Evolutionary conservation across 2,329 filamentous ascomycete genomes (phyloP), one percentile per base, ranked within the genome.

Genomic region (Talaromyces pinophilus): DNA sequence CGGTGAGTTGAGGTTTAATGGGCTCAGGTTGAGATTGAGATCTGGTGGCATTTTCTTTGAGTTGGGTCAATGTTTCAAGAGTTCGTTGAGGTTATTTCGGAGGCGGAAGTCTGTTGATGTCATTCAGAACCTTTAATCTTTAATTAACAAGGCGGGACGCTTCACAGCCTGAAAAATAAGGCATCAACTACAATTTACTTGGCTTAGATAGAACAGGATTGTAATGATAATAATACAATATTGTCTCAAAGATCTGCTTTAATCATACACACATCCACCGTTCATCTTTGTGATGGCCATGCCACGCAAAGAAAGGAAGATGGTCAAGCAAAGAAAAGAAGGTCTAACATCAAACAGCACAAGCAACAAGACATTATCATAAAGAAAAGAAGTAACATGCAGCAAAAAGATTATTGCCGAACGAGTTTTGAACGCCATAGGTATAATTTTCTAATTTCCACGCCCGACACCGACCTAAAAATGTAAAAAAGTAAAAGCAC

Each of bases 381-480:
- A 52, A 52, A 15, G 10, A 35, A 52, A 35, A 57, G 5, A 57
- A 25, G n/a, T n/a, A 38, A 25, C 54, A 40, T 38, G n/a, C 30
- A 35, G 52, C 28, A 35, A 17, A 19, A 55, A 40, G 19, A 38
- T 22, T 25, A 33, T 55, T 19, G 50, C 50, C 15, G 19, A 35
- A 62, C 5, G 25, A 62, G n/a, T 62, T 63, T 63, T 63, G 33
- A 63, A 63, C 61, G 48, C 61, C 62, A 48, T 33, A 64, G 62
- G 62, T 48, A 64, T 64, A 48, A 35, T 22, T 48, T 59, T 64
- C 62, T 57, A 57, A n/a, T 59, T 64, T 42, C 52, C 30, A 35
- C 62, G 52, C 52, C 52, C 61, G 44, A 63, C 62, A 57, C 62
- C 50, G 10, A 38, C 40, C 62, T 25, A 57, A 57, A 63, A 33